Evolutionary conservation across 2,329 filamentous ascomycete species (phyloP).

Genomic region (Talaromyces atroroseus): DNA sequence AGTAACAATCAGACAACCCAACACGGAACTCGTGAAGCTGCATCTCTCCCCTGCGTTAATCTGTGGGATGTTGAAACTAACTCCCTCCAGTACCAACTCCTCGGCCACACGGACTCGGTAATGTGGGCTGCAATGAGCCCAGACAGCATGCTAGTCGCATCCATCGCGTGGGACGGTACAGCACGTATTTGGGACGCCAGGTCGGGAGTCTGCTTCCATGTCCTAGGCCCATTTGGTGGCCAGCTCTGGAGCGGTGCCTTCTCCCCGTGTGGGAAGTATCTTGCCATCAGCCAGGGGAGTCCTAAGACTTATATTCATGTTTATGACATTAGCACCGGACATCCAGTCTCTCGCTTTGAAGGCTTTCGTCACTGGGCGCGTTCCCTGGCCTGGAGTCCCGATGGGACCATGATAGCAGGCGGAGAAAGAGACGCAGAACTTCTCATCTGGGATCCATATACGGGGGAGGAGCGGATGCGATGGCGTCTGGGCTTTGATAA

Average conservation of each 20-base stretch:
- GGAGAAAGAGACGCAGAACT: background rate
- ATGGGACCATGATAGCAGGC: constrained; percentile 10
- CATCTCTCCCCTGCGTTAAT: constrained; percentile 8
- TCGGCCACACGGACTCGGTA: constrained; percentile 13
- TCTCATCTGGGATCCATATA: constrained; percentile 13
- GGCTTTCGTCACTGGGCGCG: background rate
- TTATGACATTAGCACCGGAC: constrained; percentile 3
- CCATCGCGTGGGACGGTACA: constrained; percentile 11
- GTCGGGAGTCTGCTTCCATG: constrained; percentile 10
- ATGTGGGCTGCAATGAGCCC: constrained; percentile 13
- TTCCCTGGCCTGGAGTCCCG: constrained; percentile 11
- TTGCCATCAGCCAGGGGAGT: constrained; percentile 9
- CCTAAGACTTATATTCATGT: constrained; percentile 10
- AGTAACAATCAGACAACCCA: constrained; percentile 10
- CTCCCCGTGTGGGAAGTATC: constrained; percentile 12
- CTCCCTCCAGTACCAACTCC: constrained; percentile 8
- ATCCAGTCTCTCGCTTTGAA: background rate
- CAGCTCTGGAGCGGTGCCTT: constrained; percentile 12
- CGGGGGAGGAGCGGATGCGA: constrained; percentile 8
- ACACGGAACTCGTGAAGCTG: background rate
- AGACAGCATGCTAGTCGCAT: constrained; percentile 8
- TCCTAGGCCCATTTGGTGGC: constrained; percentile 5
- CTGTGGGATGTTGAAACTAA: constrained; percentile 8
- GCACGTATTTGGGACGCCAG: constrained; percentile 12
- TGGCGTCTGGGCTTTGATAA: constrained; percentile 8